phyloP scores from a whole-genome alignment of 1,284 basidiomycete species.

The Takashimella koratensis region DNA sequence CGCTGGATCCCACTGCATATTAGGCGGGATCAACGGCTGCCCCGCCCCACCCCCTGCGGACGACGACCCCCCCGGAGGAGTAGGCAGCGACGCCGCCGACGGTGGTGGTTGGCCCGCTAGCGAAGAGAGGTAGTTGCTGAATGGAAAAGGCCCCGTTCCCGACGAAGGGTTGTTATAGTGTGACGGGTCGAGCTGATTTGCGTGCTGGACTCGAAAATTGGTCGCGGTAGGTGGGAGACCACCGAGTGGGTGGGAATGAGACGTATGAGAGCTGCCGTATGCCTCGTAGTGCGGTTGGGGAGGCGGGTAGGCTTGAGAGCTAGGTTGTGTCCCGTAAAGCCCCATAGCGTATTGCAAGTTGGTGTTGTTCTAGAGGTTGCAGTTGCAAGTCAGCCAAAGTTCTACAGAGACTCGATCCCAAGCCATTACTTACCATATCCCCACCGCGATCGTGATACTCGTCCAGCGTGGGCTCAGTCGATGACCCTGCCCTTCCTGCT shows the following conservation, averaged over 20 bases:
- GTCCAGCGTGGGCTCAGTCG: neutral
- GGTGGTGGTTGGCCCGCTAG: neutral
- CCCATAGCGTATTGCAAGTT: constrained; percentile 24
- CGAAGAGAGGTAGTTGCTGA: neutral
- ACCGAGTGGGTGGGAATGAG: neutral
- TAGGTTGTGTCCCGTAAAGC: neutral
- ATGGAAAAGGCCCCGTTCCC: neutral
- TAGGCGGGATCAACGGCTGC: neutral
- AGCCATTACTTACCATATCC: neutral
- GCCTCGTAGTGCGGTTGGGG: constrained; percentile 2
- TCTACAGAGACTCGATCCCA: too few species aligned
- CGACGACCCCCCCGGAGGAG: neutral
- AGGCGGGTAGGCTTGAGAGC: constrained; percentile 1
- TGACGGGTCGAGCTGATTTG: neutral
- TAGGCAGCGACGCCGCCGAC: neutral
- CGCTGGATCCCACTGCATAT: constrained; percentile 32
- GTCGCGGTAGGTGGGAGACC: neutral
- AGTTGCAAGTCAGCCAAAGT: neutral
- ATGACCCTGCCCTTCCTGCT: neutral
- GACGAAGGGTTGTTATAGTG: neutral
- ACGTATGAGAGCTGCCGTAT: neutral
- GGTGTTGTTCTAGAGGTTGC: constrained; percentile 15
- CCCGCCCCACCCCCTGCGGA: neutral
- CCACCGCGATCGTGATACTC: constrained; percentile 5
- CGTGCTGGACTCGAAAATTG: neutral